Conservation (phyloP, 331 rosid genomes). For the Erythrophleum ivorense region DNA sequence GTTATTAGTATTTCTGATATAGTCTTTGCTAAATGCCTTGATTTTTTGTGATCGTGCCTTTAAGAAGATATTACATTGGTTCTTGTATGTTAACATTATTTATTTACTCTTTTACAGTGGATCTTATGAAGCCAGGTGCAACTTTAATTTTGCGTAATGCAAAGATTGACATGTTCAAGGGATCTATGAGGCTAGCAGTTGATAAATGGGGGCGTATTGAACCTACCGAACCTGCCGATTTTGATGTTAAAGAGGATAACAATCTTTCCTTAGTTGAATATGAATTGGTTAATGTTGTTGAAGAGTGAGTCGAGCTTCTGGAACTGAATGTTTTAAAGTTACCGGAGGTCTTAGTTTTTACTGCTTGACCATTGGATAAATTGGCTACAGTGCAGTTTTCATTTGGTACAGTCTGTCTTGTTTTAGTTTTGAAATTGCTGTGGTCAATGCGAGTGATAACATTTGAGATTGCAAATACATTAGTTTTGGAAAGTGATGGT, state of each 20-base stretch:
- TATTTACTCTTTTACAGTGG: slow-evolving; percentile 58
- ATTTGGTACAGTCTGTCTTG: slow-evolving; percentile 53
- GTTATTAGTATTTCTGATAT: neutral
- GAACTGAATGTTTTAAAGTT: slow-evolving; percentile 48
- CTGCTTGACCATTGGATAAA: slow-evolving; percentile 47
- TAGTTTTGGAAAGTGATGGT: slow-evolving; percentile 21
- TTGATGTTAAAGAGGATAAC: slow-evolving; percentile 80
- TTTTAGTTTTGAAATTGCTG: slow-evolving; percentile 39
- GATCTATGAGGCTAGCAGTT: slow-evolving; percentile 94
- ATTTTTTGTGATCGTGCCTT: neutral
- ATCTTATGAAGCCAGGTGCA: slow-evolving; percentile 63
- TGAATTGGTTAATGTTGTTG: slow-evolving; percentile 75
- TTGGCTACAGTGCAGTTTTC: slow-evolving; percentile 53
- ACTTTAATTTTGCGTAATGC: slow-evolving; percentile 81
- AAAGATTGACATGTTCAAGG: slow-evolving; percentile 93
- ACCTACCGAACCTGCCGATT: slow-evolving; percentile 66
- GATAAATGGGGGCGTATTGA: slow-evolving; percentile 93
- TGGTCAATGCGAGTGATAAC: slow-evolving; percentile 40
- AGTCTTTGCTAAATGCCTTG: neutral
- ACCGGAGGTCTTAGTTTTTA: slow-evolving; percentile 44
- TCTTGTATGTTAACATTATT: neutral
- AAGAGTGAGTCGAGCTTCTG: slow-evolving; percentile 50
- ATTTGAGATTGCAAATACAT: slow-evolving; percentile 26
- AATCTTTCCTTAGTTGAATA: slow-evolving; percentile 85
- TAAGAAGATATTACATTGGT: neutral